A percentile compares a stretch with the other conserved stretches of the same genome.
phyloP scores from a whole-genome alignment of 2,329 filamentous ascomycete genomes.

The Fusarium albidum region DNA sequence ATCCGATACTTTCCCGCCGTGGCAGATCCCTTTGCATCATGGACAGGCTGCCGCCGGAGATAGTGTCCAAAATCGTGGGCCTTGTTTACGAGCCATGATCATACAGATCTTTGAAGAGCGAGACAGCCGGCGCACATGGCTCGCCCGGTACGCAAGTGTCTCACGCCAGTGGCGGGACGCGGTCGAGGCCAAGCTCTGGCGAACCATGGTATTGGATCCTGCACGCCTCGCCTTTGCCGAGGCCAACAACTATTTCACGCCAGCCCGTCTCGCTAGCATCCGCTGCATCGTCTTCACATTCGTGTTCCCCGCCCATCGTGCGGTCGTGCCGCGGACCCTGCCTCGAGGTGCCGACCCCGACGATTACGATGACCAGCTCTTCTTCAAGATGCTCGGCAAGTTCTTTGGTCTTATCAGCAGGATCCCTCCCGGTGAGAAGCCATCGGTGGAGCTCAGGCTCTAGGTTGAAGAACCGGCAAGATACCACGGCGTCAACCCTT shows the following conservation, averaged over 20 bases:
- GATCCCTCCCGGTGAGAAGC: not conserved
- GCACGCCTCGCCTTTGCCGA: not conserved
- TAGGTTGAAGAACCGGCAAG: not conserved
- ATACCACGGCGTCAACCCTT: no score
- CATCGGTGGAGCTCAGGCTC: not conserved
- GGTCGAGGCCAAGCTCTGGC: not conserved
- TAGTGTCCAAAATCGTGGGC: no score
- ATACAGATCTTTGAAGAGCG: no score
- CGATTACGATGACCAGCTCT: not conserved
- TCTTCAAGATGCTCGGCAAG: not conserved
- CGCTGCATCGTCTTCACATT: not conserved
- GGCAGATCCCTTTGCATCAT: no score
- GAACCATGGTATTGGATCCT: not conserved
- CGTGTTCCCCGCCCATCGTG: not conserved
- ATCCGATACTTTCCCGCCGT: no score
- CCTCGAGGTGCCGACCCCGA: not conserved
- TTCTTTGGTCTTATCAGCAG: not conserved
- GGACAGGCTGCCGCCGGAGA: no score
- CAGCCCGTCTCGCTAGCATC: not conserved
- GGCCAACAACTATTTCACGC: not conserved
- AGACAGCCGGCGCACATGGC: not conserved
- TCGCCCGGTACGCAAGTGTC: not conserved
- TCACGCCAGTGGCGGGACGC: slow-evolving; percentile 2
- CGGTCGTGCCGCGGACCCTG: not conserved
- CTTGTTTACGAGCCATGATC: no score